These are phyloP conservation scores for Citrus mangshanensis DNA, from an alignment of 345 rosid species.

Conservation along the genomic window DNA sequence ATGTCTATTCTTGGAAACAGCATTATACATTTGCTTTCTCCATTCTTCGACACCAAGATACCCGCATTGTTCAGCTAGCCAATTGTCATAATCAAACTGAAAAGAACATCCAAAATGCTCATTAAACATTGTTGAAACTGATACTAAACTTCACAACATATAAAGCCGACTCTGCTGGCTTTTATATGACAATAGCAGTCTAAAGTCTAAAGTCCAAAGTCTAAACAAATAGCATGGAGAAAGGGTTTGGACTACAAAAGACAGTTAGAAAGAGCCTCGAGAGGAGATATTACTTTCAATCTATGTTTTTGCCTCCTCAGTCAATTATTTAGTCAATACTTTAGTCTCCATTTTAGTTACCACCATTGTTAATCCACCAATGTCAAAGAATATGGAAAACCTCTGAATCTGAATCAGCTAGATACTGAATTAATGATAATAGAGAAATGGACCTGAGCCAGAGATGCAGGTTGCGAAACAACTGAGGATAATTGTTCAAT, in stretches of 20 bases:
- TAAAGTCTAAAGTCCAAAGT: no score
- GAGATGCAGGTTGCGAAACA: background rate
- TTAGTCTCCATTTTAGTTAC: background rate
- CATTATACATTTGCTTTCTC: slow-evolving; percentile 45
- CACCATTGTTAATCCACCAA: background rate
- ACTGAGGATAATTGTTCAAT: background rate
- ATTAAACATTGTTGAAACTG: background rate
- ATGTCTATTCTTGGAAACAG: background rate
- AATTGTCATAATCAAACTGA: slow-evolving; percentile 54
- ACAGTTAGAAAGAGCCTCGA: background rate
- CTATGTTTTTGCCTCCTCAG: background rate
- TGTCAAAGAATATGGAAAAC: background rate
- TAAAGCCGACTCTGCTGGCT: background rate
- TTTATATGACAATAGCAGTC: background rate
- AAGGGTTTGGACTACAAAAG: background rate
- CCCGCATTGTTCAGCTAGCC: slow-evolving; percentile 54
- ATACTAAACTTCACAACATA: background rate
- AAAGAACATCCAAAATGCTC: background rate
- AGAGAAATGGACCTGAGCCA: background rate
- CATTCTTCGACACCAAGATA: slow-evolving; percentile 43
- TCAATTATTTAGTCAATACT: background rate
- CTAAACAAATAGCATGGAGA: background rate
- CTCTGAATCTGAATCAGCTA: background rate
- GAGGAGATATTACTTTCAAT: background rate
- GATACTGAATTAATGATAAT: background rate